A percentile compares a stretch with the other conserved stretches of the same genome.
These are phyloP conservation scores for Paecilomyces niveus DNA, from an alignment of 2,329 filamentous ascomycete genomes.

Conservation along the genomic window DNA sequence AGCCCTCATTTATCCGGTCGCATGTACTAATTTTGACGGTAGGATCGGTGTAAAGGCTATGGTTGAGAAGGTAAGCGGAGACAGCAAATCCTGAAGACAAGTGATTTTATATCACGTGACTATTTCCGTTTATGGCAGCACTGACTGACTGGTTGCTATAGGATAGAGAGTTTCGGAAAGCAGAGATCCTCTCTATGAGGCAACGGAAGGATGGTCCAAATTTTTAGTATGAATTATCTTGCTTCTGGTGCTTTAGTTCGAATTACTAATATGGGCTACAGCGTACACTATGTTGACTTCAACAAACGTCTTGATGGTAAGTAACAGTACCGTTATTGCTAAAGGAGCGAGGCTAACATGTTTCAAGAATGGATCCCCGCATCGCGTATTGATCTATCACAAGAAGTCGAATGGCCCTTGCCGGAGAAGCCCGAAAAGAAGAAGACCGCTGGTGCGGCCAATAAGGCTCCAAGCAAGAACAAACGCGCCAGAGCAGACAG, in stretches of 20 bases:
- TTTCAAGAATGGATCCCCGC: constrained; percentile 80
- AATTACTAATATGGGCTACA: constrained; percentile 17
- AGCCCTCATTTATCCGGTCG: constrained; percentile 24
- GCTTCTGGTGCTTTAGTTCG: background rate
- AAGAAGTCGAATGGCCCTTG: constrained; percentile 93
- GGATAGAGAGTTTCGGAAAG: constrained; percentile 79
- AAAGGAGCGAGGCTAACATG: constrained; percentile 27
- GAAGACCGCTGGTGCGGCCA: constrained; percentile 56
- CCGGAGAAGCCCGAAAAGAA: constrained; percentile 84
- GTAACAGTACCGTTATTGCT: background rate
- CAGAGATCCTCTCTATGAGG: constrained; percentile 92
- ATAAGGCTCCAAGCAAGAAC: constrained; percentile 52
- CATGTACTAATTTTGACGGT: constrained; percentile 22
- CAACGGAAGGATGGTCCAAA: constrained; percentile 80
- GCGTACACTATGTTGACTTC: constrained; percentile 95
- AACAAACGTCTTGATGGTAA: constrained; percentile 70
- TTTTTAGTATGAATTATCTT: constrained; percentile 57
- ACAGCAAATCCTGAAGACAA: constrained; percentile 9
- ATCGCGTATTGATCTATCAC: constrained; percentile 72
- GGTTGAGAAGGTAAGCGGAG: constrained; percentile 57
- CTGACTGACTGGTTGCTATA: constrained; percentile 22
- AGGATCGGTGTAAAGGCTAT: constrained; percentile 62
- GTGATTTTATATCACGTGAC: constrained; percentile 25
- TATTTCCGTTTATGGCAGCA: constrained; percentile 1
- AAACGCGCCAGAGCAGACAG: constrained; percentile 45